phyloP scores from a whole-genome alignment of 176 grass and related monocot species.

The Chloris gayana region DNA sequence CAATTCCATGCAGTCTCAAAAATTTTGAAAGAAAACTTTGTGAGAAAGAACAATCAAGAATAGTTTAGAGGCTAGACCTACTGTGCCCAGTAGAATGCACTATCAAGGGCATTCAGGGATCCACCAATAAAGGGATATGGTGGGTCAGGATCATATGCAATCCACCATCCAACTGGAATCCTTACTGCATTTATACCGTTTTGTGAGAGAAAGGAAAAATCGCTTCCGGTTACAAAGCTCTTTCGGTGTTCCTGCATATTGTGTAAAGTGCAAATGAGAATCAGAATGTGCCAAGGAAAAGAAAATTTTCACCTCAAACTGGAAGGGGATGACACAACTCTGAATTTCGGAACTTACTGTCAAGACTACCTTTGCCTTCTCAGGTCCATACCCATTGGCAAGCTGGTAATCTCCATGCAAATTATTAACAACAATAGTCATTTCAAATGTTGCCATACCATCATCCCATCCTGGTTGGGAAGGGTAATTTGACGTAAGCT shows the following conservation, averaged over 20 bases:
- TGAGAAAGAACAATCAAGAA: constrained; percentile 32
- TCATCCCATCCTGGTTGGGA: constrained; percentile 73
- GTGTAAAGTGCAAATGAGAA: constrained; percentile 24
- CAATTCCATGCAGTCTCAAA: constrained; percentile 35
- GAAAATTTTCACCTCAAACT: background rate
- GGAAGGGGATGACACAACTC: background rate
- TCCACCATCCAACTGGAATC: constrained; percentile 97
- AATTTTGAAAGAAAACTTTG: constrained; percentile 7
- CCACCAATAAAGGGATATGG: constrained; percentile 82
- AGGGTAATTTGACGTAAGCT: constrained; percentile 67
- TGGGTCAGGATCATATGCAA: constrained; percentile 83
- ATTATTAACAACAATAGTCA: constrained; percentile 68
- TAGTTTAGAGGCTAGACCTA: constrained; percentile 63
- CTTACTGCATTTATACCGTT: constrained; percentile 82
- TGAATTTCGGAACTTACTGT: constrained; percentile 55
- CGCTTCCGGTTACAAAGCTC: constrained; percentile 69
- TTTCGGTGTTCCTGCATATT: constrained; percentile 66
- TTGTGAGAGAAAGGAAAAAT: constrained; percentile 67
- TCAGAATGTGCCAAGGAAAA: background rate
- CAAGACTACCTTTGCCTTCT: constrained; percentile 54
- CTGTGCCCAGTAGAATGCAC: constrained; percentile 89
- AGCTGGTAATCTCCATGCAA: constrained; percentile 94
- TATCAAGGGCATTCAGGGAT: constrained; percentile 69
- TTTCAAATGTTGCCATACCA: constrained; percentile 74
- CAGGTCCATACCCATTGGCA: constrained; percentile 73